phyloP scores from a whole-genome alignment of 2,329 filamentous ascomycete species.

The Epichloe coenophiala region DNA sequence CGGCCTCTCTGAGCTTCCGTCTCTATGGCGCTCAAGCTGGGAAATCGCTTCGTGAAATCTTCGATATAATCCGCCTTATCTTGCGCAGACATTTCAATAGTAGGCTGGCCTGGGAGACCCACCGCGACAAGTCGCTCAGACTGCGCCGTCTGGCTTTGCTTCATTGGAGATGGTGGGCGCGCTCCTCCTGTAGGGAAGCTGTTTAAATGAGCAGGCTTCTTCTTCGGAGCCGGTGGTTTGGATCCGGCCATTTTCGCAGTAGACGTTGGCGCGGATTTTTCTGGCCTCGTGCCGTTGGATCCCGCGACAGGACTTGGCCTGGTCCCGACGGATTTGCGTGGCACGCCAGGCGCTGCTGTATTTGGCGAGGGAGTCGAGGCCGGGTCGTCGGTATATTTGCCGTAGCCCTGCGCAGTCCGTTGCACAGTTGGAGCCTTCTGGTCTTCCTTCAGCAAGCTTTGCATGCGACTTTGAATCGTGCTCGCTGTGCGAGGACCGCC shows the following conservation, averaged over 20 bases:
- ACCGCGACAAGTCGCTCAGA: slow-evolving; percentile 29
- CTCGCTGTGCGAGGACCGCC: slow-evolving; percentile 58
- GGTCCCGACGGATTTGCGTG: slow-evolving; percentile 14
- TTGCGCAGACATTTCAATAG: slow-evolving; percentile 39
- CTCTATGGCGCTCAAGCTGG: slow-evolving; percentile 72
- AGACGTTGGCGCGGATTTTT: slow-evolving; percentile 25
- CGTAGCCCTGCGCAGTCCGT: slow-evolving; percentile 76
- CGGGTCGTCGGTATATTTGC: slow-evolving; percentile 58
- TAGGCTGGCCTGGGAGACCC: slow-evolving; percentile 33
- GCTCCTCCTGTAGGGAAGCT: slow-evolving; percentile 34
- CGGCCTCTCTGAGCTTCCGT: slow-evolving; percentile 51
- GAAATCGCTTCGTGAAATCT: slow-evolving; percentile 74
- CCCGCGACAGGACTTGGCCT: too few relatives aligned
- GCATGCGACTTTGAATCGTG: slow-evolving; percentile 75
- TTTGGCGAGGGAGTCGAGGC: slow-evolving; percentile 23
- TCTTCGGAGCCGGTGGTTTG: slow-evolving; percentile 44
- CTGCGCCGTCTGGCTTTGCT: slow-evolving; percentile 17
- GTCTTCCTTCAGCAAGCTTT: slow-evolving; percentile 71
- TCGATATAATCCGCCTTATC: slow-evolving; percentile 52
- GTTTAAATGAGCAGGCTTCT: slow-evolving; percentile 49
- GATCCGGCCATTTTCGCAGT: slow-evolving; percentile 12
- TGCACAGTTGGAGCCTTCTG: slow-evolving; percentile 44
- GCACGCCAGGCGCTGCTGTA: slow-evolving; percentile 24
- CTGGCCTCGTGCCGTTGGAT: too few relatives aligned
- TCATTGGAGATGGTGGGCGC: slow-evolving; percentile 31